Conservation (phyloP, 75 land plant genomes). For the Cryptomeria japonica region DNA sequence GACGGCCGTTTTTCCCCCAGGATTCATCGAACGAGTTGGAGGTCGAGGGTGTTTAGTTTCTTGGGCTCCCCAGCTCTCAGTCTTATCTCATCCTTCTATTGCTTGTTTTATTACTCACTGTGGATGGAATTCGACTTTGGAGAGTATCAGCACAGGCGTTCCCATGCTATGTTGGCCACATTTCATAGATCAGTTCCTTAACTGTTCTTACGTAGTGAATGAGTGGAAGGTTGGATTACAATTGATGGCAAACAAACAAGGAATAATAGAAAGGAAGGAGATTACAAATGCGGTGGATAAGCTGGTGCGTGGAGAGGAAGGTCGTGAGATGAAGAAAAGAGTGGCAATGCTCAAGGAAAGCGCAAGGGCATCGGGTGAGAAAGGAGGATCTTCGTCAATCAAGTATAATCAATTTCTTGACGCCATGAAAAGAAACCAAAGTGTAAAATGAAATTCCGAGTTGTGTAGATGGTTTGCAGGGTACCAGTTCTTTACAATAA, state of each 20-base stretch:
- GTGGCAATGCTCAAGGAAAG: conserved; percentile 12
- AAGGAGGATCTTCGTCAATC: conserved; percentile 17
- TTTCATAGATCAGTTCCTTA: conserved; percentile 28
- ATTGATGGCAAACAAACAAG: neutral
- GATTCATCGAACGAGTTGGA: conserved; percentile 24
- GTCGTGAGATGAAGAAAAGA: conserved; percentile 34
- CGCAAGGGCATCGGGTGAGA: conserved; percentile 3
- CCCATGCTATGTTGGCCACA: conserved; percentile 51
- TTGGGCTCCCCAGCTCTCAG: conserved; percentile 66
- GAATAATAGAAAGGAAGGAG: neutral
- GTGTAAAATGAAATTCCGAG: neutral
- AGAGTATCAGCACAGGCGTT: conserved; percentile 29
- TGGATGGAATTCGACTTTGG: conserved; percentile 57
- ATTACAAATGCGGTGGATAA: conserved; percentile 19
- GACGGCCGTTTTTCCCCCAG: conserved; percentile 25
- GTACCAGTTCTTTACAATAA: no score
- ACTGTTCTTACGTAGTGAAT: conserved; percentile 3
- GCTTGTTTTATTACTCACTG: conserved; percentile 53
- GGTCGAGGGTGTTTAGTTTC: conserved; percentile 42
- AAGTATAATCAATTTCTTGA: neutral
- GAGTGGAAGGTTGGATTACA: conserved; percentile 7
- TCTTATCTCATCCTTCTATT: conserved; percentile 48
- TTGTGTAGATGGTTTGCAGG: no score
- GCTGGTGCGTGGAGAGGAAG: conserved; percentile 31
- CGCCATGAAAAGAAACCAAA: neutral